Conservation (phyloP, 2,329 filamentous ascomycete species). For the Peltaster fructicola region DNA sequence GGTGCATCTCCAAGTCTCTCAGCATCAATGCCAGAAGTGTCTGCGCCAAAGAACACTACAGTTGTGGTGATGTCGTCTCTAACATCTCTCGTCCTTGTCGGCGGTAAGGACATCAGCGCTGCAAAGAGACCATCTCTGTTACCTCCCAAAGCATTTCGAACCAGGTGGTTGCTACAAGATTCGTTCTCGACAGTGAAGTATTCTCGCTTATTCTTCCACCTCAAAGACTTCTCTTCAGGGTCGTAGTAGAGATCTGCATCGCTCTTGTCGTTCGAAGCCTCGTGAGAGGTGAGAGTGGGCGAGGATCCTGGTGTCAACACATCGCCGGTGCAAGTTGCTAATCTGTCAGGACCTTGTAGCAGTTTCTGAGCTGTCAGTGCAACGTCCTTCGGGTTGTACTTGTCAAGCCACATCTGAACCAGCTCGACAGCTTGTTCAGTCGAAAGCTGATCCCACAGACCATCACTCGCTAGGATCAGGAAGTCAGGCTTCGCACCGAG, state of each 20-base stretch:
- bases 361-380: no score
- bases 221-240: slow-evolving; percentile 20
- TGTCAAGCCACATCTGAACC: slow-evolving; percentile 39
- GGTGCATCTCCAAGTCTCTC: no score
- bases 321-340: no score
- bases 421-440: slow-evolving; percentile 17
- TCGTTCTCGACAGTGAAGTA: slow-evolving; percentile 34
- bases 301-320: no score
- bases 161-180: slow-evolving; percentile 34
- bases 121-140: slow-evolving; percentile 23
- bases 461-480: slow-evolving; percentile 49
- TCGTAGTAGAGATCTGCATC: slow-evolving; percentile 21
- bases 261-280: slow-evolving; percentile 1
- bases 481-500: slow-evolving; percentile 33
- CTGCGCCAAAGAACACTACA: slow-evolving; percentile 34
- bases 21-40: no score
- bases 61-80: slow-evolving; percentile 36
- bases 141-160: slow-evolving; percentile 36
- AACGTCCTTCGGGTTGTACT: slow-evolving; percentile 15
- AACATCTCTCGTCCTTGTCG: slow-evolving; percentile 20
- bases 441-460: slow-evolving; percentile 34
- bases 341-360: no score
- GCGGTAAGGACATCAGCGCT: slow-evolving; percentile 20
- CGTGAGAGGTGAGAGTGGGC: background rate
- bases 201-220: slow-evolving; percentile 25